Percentiles rank a stretch among this genome's conserved stretches.
phyloP scores from a whole-genome alignment of 2,329 filamentous ascomycete genomes.

The Ustilaginoidea virens region DNA sequence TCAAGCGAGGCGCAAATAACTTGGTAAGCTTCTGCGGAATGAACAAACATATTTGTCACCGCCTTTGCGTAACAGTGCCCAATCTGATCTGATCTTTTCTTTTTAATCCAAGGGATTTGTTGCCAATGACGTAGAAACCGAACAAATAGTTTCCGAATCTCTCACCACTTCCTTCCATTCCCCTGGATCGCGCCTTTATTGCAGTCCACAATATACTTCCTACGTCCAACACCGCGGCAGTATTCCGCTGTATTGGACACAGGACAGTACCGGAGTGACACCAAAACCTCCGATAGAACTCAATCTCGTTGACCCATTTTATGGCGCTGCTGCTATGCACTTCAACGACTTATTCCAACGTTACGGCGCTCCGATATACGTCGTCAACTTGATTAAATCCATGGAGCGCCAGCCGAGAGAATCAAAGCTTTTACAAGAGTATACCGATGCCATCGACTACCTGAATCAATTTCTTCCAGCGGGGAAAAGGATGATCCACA shows the following conservation, averaged over 20 bases:
- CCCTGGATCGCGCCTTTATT: conserved; percentile 69
- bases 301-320: conserved; percentile 92
- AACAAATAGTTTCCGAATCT: conserved; percentile 93
- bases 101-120: conserved; percentile 90
- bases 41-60: no score
- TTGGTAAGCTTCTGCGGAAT: conserved; percentile 34
- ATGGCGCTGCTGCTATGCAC: conserved; percentile 79
- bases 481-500: conserved; percentile 78
- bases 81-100: no score
- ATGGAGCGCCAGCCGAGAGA: conserved; percentile 80
- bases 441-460: conserved; percentile 74
- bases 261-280: conserved; percentile 86
- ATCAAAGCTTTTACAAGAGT: conserved; percentile 78
- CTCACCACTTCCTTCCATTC: conserved; percentile 91
- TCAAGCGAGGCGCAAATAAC: conserved; percentile 92
- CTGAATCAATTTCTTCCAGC: conserved; percentile 84
- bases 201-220: conserved; percentile 84
- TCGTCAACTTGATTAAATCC: conserved; percentile 80
- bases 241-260: conserved; percentile 93
- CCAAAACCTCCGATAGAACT: conserved; percentile 94
- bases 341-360: conserved; percentile 90
- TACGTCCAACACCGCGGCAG: conserved; percentile 95
- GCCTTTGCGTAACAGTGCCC: no score
- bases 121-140: conserved; percentile 96
- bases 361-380: conserved; percentile 85